These are phyloP conservation scores for Arctostaphylos glauca DNA, from an alignment of 148 eudicot species.

Conservation along the genomic window DNA sequence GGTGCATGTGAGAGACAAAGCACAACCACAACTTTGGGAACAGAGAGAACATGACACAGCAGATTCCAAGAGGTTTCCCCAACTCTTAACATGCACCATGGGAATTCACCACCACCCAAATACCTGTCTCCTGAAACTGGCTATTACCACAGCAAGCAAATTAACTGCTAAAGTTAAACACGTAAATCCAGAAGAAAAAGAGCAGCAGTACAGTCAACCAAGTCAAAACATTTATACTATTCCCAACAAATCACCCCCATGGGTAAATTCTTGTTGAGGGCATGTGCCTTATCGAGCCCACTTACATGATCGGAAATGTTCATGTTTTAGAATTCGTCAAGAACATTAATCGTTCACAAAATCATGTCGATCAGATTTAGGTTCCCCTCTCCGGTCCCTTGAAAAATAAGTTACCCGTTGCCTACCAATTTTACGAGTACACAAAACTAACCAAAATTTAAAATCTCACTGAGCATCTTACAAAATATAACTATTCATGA, in stretches of 20 bases:
- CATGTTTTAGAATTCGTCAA: background rate
- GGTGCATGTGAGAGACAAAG: slow-evolving; percentile 26
- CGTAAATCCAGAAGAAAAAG: background rate
- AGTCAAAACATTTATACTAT: slow-evolving; percentile 4
- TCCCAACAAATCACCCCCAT: background rate
- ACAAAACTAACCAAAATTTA: background rate
- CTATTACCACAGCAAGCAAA: slow-evolving; percentile 14
- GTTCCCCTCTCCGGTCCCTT: background rate
- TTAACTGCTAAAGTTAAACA: slow-evolving; percentile 18
- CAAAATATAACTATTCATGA: background rate
- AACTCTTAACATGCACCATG: slow-evolving; percentile 35
- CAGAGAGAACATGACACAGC: slow-evolving; percentile 27
- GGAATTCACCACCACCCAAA: slow-evolving; percentile 42
- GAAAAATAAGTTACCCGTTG: background rate
- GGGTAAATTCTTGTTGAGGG: background rate
- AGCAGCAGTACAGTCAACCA: background rate
- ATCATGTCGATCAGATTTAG: background rate
- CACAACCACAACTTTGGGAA: slow-evolving; percentile 22
- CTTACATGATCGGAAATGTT: background rate
- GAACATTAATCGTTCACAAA: background rate
- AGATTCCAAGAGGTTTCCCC: slow-evolving; percentile 21
- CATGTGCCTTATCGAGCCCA: background rate
- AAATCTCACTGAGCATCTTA: background rate
- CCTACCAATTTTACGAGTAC: background rate
- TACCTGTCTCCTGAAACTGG: slow-evolving; percentile 39